These are phyloP conservation scores for Penicillium angulare DNA, from an alignment of 495 filamentous ascomycete genomes.

Conservation along the genomic window DNA sequence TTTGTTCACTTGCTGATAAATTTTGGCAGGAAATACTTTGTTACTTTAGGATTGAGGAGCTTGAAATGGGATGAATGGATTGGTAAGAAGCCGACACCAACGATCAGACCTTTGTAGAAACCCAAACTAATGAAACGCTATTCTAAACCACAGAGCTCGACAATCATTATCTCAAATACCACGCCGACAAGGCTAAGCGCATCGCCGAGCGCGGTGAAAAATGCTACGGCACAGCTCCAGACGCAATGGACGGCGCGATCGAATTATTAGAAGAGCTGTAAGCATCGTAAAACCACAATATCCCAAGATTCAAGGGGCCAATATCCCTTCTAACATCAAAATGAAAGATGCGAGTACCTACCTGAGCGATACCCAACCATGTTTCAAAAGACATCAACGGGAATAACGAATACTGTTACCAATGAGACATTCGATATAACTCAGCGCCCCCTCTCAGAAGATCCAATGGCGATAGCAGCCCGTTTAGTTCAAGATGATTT, in stretches of 20 bases:
- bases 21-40: slow-evolving; percentile 55
- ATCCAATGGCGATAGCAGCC: slow-evolving; percentile 75
- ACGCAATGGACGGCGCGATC: slow-evolving; percentile 72
- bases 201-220: slow-evolving; percentile 69
- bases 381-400: slow-evolving; percentile 61
- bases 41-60: slow-evolving; percentile 80
- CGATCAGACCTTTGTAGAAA: background rate
- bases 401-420: slow-evolving; percentile 70
- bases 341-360: slow-evolving; percentile 62
- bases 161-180: slow-evolving; percentile 74
- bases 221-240: slow-evolving; percentile 69
- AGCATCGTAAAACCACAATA: slow-evolving; percentile 1
- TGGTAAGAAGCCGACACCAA: slow-evolving; percentile 30
- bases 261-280: slow-evolving; percentile 79
- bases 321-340: background rate
- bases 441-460: slow-evolving; percentile 66
- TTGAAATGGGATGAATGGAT: slow-evolving; percentile 86
- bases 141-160: slow-evolving; percentile 63
- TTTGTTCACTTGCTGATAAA: background rate
- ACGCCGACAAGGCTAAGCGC: slow-evolving; percentile 68
- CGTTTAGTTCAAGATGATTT: slow-evolving; percentile 83
- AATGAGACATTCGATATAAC: slow-evolving; percentile 71
- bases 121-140: slow-evolving; percentile 6
- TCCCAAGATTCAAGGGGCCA: background rate
- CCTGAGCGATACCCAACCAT: slow-evolving; percentile 78